Percentiles rank a stretch among this genome's conserved stretches.
Conservation (phyloP, 2,329 filamentous ascomycete species). For the Anthostomella pinea region DNA sequence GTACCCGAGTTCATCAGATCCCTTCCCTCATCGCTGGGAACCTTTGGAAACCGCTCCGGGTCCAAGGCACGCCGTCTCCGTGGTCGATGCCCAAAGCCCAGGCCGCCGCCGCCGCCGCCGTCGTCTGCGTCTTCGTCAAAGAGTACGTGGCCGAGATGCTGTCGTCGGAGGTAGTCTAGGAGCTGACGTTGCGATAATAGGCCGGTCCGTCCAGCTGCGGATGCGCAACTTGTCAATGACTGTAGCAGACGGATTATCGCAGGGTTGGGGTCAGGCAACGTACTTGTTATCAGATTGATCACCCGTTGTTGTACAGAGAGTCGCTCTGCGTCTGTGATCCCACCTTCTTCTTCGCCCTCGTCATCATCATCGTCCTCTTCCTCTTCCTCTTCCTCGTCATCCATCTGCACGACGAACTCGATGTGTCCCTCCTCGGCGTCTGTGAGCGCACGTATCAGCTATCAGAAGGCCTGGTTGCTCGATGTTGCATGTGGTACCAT, state of each 20-base stretch:
- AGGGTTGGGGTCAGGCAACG: slow-evolving; percentile 8
- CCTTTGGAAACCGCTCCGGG: slow-evolving; percentile 68
- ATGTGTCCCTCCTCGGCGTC: slow-evolving; percentile 29
- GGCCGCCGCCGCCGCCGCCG: slow-evolving; percentile 25
- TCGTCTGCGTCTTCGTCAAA: slow-evolving; percentile 35
- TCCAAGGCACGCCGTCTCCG: slow-evolving; percentile 44
- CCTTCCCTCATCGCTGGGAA: slow-evolving; percentile 74
- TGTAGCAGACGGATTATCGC: too few species aligned
- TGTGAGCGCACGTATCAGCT: slow-evolving; percentile 16
- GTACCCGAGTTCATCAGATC: slow-evolving; percentile 78
- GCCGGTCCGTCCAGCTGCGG: slow-evolving; percentile 22
- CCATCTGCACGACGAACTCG: slow-evolving; percentile 30
- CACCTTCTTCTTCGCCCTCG: slow-evolving; percentile 18
- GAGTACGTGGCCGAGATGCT: slow-evolving; percentile 35
- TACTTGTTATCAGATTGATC: slow-evolving; percentile 31
- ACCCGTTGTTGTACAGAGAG: slow-evolving; percentile 18
- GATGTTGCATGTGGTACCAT: slow-evolving; percentile 3
- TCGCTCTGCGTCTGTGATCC: slow-evolving; percentile 16
- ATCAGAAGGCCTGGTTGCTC: background rate
- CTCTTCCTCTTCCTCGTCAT: slow-evolving; percentile 29
- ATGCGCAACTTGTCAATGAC: slow-evolving; percentile 21
- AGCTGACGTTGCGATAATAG: slow-evolving; percentile 37
- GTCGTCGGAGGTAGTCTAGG: slow-evolving; percentile 38
- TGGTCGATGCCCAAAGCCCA: slow-evolving; percentile 41
- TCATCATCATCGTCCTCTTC: slow-evolving; percentile 31